Conservation (phyloP, 441 rosid species). For the Biscutella laevigata region DNA sequence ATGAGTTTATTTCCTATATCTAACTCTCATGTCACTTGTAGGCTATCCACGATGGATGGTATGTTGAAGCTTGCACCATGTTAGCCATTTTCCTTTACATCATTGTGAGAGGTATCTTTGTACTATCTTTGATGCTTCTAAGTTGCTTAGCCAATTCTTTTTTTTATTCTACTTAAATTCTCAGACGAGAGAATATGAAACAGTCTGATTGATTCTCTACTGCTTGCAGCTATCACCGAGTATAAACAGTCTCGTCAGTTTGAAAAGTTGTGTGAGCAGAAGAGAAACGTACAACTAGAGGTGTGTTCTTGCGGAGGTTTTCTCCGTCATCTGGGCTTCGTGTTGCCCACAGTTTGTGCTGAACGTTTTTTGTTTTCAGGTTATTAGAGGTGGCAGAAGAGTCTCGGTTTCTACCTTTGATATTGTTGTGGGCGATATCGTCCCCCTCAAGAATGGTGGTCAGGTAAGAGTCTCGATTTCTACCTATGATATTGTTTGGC, state of each 20-base stretch:
- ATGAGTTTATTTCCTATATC: neutral
- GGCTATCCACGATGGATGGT: conserved; percentile 71
- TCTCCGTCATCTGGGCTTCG: neutral
- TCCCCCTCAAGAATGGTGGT: conserved; percentile 74
- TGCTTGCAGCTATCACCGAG: conserved; percentile 63
- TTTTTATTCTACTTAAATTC: neutral
- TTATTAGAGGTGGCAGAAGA: conserved; percentile 61
- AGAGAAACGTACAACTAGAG: conserved; percentile 68
- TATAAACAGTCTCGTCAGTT: conserved; percentile 72
- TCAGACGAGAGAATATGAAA: neutral
- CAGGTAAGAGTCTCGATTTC: conserved; percentile 44
- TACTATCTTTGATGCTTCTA: neutral
- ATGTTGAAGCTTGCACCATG: conserved; percentile 64
- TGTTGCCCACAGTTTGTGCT: neutral
- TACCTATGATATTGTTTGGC: neutral
- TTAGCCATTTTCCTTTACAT: conserved; percentile 57
- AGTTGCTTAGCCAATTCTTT: neutral
- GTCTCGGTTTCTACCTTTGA: conserved; percentile 57
- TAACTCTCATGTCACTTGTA: conserved; percentile 17
- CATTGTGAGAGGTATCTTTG: conserved; percentile 48
- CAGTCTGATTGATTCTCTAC: neutral
- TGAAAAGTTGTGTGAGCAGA: conserved; percentile 65
- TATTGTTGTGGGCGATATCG: conserved; percentile 82
- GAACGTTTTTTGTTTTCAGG: conserved; percentile 33
- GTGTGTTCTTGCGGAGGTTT: conserved; percentile 27